Evolutionary conservation across 495 filamentous ascomycete genomes (phyloP).

Genomic region (Pseudoneurospora amorphoporcata): DNA sequence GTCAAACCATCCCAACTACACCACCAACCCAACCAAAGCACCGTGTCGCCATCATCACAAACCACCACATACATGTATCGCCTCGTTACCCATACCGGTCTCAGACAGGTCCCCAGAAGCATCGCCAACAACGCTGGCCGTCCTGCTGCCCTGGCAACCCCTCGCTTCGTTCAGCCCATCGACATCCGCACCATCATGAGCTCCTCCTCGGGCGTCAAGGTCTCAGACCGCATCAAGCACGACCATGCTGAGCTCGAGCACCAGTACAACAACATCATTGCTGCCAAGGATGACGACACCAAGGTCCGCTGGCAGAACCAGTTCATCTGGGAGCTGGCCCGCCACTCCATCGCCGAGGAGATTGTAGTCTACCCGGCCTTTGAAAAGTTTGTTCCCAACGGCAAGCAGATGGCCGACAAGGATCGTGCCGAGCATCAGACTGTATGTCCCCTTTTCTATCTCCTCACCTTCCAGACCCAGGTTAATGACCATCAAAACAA

Average conservation of each 20-base stretch:
- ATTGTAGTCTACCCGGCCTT: constrained; percentile 59
- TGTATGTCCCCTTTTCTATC: constrained; percentile 21
- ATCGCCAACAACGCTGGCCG: not conserved
- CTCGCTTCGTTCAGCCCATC: not conserved
- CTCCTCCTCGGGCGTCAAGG: not conserved
- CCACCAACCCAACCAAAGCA: not conserved
- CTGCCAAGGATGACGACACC: constrained; percentile 35
- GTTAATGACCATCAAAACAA: not conserved
- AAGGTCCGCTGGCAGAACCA: constrained; percentile 50
- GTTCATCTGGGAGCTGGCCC: constrained; percentile 62
- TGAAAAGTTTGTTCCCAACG: constrained; percentile 46
- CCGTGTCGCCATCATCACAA: not conserved
- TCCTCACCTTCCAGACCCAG: not conserved
- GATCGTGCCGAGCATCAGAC: constrained; percentile 49
- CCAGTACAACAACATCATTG: constrained; percentile 48
- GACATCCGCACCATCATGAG: not conserved
- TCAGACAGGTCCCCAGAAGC: not conserved
- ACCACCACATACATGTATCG: not conserved
- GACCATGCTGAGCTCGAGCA: constrained; percentile 55
- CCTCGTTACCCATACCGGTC: not conserved
- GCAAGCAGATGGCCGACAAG: constrained; percentile 44
- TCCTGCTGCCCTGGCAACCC: not conserved
- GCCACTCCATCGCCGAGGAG: constrained; percentile 57
- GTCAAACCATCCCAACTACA: not conserved
- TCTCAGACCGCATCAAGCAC: constrained; percentile 46